A percentile compares a stretch with the other conserved stretches of the same genome.
Conservation (phyloP, 306 rosid genomes). For the Lathyrus sativus region DNA sequence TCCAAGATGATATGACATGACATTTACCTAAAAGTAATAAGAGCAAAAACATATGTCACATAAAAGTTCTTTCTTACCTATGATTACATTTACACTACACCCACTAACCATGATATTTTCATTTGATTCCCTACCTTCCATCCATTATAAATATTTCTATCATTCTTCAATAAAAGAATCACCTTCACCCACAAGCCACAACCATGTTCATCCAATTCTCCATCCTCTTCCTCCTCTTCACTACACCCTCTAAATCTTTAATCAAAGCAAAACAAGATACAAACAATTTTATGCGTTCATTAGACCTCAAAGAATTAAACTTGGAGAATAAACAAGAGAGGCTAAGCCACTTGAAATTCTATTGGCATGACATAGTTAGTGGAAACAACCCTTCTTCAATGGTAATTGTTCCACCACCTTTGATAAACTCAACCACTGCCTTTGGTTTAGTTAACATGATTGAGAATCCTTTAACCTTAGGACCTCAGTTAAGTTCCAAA, state of each 20-base stretch:
- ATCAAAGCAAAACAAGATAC: conserved; percentile 1
- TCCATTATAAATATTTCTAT: background rate
- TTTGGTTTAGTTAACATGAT: conserved; percentile 44
- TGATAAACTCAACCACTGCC: conserved; percentile 34
- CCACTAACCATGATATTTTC: background rate
- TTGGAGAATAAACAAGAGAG: conserved; percentile 45
- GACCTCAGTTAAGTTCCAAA: conserved; percentile 48
- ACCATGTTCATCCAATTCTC: conserved; percentile 39
- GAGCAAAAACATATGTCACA: background rate
- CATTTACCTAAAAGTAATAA: background rate
- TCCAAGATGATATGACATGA: background rate
- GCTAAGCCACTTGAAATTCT: conserved; percentile 62
- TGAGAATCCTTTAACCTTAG: conserved; percentile 51
- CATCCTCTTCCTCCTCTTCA: conserved; percentile 23
- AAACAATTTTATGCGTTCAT: conserved; percentile 34
- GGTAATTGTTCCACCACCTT: conserved; percentile 28
- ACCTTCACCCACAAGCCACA: background rate
- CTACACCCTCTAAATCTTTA: background rate
- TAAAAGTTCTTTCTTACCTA: background rate
- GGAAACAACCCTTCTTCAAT: conserved; percentile 48
- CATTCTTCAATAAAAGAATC: background rate
- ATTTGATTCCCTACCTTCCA: background rate
- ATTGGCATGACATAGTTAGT: conserved; percentile 62
- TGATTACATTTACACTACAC: background rate
- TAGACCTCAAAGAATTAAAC: conserved; percentile 42